These are phyloP conservation scores for Thermoascus crustaceus DNA, from an alignment of 2,329 filamentous ascomycete genomes.

Conservation along the genomic window DNA sequence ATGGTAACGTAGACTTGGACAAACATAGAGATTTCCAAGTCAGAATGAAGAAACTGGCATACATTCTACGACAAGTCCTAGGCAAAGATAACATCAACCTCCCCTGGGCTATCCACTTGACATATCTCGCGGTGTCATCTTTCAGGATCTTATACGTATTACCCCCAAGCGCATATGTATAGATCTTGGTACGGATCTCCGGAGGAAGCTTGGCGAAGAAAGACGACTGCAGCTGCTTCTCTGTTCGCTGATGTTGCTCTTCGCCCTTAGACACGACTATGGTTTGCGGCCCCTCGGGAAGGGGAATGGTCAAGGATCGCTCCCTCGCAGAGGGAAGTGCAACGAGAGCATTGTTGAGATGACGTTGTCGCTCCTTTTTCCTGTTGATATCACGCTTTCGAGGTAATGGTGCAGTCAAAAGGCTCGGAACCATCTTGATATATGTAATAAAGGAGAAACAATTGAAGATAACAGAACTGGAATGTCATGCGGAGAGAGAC, in stretches of 20 bases:
- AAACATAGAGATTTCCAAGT: background rate
- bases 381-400: background rate
- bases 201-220: constrained; percentile 1
- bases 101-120: constrained; percentile 1
- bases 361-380: background rate
- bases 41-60: background rate
- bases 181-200: constrained; percentile 3
- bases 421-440: background rate
- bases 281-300: background rate
- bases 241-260: background rate
- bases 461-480: no score
- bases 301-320: background rate
- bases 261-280: background rate
- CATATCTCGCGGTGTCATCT: constrained; percentile 2
- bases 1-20: no score
- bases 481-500: no score
- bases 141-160: background rate
- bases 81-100: background rate
- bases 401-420: background rate
- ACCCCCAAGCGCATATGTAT: background rate
- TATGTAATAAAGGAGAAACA: no score
- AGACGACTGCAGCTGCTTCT: constrained; percentile 1
- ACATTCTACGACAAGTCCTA: constrained; percentile 2
- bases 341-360: background rate
- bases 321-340: background rate